Conservation (phyloP, 345 rosid genomes). For the Hibiscus syriacus region DNA sequence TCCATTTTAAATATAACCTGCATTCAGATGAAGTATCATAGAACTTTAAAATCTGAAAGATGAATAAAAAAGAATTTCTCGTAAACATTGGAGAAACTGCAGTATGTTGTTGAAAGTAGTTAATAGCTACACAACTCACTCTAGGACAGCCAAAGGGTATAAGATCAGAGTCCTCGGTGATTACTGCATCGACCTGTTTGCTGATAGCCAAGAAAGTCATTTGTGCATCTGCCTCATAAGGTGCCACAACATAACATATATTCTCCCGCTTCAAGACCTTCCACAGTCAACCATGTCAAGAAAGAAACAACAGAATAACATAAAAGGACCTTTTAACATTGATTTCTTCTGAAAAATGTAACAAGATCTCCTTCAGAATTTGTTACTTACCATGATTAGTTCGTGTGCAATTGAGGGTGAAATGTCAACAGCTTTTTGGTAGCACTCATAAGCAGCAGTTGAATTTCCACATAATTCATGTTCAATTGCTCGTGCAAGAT, state of each 20-base stretch:
- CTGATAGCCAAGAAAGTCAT: conserved; percentile 85
- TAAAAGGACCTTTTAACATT: background rate
- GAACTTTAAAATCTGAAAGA: conserved; percentile 14
- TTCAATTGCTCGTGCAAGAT: conserved; percentile 74
- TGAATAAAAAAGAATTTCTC: background rate
- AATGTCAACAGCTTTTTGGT: conserved; percentile 90
- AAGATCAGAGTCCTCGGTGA: conserved; percentile 98
- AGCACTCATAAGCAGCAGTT: conserved; percentile 82
- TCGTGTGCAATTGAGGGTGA: conserved; percentile 88
- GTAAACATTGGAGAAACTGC: background rate
- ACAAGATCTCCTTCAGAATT: conserved; percentile 16
- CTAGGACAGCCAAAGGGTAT: conserved; percentile 95
- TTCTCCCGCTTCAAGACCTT: conserved; percentile 79
- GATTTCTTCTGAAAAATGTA: background rate
- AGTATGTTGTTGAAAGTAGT: conserved; percentile 7
- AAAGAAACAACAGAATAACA: conserved; percentile 1
- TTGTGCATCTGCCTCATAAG: conserved; percentile 98
- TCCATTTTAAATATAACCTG: conserved; percentile 95
- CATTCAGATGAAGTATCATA: conserved; percentile 2
- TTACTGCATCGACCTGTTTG: conserved; percentile 80
- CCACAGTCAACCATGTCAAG: conserved; percentile 23
- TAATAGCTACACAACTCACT: conserved; percentile 37
- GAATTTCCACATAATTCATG: conserved; percentile 77
- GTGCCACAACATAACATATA: conserved; percentile 74
- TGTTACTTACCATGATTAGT: conserved; percentile 58